phyloP scores from a whole-genome alignment of 1,139 yeast species.

The Hemisphaericaspora lyxosophila region DNA sequence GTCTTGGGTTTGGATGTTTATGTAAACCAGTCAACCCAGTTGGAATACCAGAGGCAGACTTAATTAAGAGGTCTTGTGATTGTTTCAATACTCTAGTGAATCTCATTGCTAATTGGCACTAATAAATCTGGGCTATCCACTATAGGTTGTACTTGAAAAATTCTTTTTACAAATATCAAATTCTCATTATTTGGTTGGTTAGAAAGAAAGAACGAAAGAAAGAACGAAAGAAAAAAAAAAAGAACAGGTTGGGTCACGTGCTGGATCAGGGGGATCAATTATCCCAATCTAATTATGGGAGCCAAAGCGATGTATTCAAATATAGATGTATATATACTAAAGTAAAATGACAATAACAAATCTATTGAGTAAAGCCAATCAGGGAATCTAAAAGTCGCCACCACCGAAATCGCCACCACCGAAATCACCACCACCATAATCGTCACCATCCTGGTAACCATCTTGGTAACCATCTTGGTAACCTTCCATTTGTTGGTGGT shows the following conservation, averaged over 20 bases:
- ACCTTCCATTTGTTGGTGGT: constrained; percentile 26
- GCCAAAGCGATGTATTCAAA: neutral
- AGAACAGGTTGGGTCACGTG: constrained; percentile 8
- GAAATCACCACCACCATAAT: constrained; percentile 24
- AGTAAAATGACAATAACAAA: neutral
- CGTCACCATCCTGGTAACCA: constrained; percentile 27
- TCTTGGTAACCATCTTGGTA: constrained; percentile 35
- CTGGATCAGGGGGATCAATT: neutral
- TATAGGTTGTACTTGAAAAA: constrained; percentile 1
- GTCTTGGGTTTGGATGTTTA: constrained; percentile 84
- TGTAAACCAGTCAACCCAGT: constrained; percentile 79
- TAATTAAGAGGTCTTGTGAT: constrained; percentile 61
- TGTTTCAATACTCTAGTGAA: constrained; percentile 47
- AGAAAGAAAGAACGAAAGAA: too few relatives aligned
- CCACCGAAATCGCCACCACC: constrained; percentile 30
- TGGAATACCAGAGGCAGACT: constrained; percentile 67
- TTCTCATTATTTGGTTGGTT: constrained; percentile 17
- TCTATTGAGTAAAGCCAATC: constrained; percentile 1
- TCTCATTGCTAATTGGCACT: constrained; percentile 28
- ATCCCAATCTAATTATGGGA: neutral
- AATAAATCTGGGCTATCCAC: neutral
- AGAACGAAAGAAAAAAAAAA: constrained; percentile 4
- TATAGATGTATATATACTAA: neutral
- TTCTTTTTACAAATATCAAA: constrained; percentile 2
- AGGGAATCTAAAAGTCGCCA: constrained; percentile 19